A percentile compares a stretch with the other conserved stretches of the same genome.
phyloP scores from a whole-genome alignment of 768 basidiomycete species.

The Pleurotus djamor region DNA sequence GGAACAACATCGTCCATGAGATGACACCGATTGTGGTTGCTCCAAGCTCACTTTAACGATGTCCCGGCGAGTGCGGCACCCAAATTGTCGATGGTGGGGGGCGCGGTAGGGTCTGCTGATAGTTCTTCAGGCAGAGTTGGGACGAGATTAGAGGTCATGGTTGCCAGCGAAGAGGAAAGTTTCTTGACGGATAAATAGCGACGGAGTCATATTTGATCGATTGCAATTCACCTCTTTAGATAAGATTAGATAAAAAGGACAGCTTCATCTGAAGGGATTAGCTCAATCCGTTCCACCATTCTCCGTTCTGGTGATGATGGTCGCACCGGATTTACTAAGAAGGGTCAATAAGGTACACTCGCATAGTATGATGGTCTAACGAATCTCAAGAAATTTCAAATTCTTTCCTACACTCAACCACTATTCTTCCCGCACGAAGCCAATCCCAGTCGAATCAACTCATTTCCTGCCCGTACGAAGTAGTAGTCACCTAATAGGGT shows the following conservation, averaged over 20 bases:
- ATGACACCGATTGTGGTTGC: slow-evolving; percentile 1
- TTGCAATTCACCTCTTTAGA: not conserved
- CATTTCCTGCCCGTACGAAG: slow-evolving; percentile 36
- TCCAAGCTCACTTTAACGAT: slow-evolving; percentile 9
- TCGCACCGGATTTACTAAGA: no score
- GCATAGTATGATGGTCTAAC: no score
- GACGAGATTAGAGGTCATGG: not conserved
- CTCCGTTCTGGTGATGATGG: no score
- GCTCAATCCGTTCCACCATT: slow-evolving; percentile 2
- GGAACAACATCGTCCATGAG: slow-evolving; percentile 2
- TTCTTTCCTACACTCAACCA: no score
- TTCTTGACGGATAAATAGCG: not conserved
- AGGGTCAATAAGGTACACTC: no score
- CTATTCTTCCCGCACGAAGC: no score
- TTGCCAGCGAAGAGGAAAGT: slow-evolving; percentile 4
- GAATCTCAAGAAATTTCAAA: no score
- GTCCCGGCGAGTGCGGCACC: slow-evolving; percentile 2
- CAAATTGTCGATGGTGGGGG: not conserved
- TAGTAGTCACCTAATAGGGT: slow-evolving; percentile 51
- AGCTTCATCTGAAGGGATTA: not conserved
- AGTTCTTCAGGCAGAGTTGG: not conserved
- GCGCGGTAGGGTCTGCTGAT: not conserved
- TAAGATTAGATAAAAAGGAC: slow-evolving; percentile 6
- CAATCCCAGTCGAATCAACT: slow-evolving; percentile 29
- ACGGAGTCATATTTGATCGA: slow-evolving; percentile 3